Conservation (phyloP, 495 filamentous ascomycete genomes). For the Hyaloscypha variabilis region DNA sequence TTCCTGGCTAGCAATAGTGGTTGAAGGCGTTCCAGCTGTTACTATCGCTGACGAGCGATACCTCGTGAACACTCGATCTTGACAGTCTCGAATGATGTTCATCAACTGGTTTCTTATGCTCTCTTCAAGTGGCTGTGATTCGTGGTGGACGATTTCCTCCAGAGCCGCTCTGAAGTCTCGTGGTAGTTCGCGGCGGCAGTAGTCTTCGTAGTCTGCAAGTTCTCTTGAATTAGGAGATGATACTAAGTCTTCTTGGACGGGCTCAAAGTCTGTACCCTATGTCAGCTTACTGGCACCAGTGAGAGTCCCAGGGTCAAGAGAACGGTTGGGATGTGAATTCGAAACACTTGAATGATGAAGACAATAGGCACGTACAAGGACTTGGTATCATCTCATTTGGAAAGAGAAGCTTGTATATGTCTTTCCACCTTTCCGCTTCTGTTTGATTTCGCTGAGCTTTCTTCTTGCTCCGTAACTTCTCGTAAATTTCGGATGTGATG, state of each 20-base stretch:
- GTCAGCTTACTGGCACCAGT: background rate
- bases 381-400: slow-evolving; percentile 18
- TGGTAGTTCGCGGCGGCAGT: slow-evolving; percentile 19
- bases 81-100: slow-evolving; percentile 13
- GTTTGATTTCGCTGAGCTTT: slow-evolving; percentile 23
- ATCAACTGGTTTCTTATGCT: slow-evolving; percentile 3
- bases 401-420: slow-evolving; percentile 27
- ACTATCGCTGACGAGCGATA: slow-evolving; percentile 9
- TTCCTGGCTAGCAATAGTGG: background rate
- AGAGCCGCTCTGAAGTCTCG: slow-evolving; percentile 2
- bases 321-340: too few relatives aligned
- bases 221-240: background rate
- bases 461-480: slow-evolving; percentile 23
- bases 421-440: slow-evolving; percentile 29
- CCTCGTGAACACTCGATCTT: slow-evolving; percentile 15
- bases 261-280: slow-evolving; percentile 26
- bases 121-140: slow-evolving; percentile 15
- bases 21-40: background rate
- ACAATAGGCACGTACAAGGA: slow-evolving; percentile 20
- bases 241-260: background rate
- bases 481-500: slow-evolving; percentile 15
- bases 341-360: too few relatives aligned
- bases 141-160: background rate
- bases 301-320: background rate
- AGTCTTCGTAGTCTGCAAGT: slow-evolving; percentile 19